phyloP scores from a whole-genome alignment of 768 basidiomycete species.

The Candolleomyces eurysporus region DNA sequence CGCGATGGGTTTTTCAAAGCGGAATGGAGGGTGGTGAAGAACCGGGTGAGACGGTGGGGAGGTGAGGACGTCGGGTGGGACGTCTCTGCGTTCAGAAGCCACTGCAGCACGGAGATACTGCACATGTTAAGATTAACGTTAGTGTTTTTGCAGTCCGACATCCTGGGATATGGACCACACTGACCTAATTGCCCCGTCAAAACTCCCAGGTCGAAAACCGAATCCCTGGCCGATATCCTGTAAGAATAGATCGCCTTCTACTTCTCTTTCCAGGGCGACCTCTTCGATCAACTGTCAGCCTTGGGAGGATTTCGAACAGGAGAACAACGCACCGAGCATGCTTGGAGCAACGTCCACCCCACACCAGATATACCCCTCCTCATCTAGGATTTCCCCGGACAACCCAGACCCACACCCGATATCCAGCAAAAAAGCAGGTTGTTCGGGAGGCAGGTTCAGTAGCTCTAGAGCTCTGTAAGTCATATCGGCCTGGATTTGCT shows the following conservation, averaged over 20 bases:
- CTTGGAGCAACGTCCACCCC: slow-evolving; percentile 95
- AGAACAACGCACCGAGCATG: slow-evolving; percentile 77
- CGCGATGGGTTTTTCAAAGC: slow-evolving; percentile 82
- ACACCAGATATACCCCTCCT: slow-evolving; percentile 90
- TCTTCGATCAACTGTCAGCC: slow-evolving; percentile 45
- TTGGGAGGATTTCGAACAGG: background rate
- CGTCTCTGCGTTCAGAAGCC: slow-evolving; percentile 96
- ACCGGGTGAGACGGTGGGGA: slow-evolving; percentile 78
- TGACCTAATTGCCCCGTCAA: slow-evolving; percentile 96
- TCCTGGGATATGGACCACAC: slow-evolving; percentile 6
- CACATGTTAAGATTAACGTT: background rate
- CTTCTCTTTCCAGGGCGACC: slow-evolving; percentile 92
- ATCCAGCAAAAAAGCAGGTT: slow-evolving; percentile 86
- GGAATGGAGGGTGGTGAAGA: slow-evolving; percentile 92
- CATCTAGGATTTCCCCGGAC: slow-evolving; percentile 93
- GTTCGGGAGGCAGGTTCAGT: slow-evolving; percentile 73
- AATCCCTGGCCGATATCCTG: slow-evolving; percentile 99
- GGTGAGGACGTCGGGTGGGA: slow-evolving; percentile 87
- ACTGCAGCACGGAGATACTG: slow-evolving; percentile 98
- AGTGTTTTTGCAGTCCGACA: too few species aligned
- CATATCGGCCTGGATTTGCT: slow-evolving; percentile 97
- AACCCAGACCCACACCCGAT: slow-evolving; percentile 98
- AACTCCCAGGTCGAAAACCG: slow-evolving; percentile 93
- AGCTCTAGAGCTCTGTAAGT: slow-evolving; percentile 94
- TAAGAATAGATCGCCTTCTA: slow-evolving; percentile 93